phyloP scores from a whole-genome alignment of 306 rosid genomes.

The Styphnolobium japonicum region DNA sequence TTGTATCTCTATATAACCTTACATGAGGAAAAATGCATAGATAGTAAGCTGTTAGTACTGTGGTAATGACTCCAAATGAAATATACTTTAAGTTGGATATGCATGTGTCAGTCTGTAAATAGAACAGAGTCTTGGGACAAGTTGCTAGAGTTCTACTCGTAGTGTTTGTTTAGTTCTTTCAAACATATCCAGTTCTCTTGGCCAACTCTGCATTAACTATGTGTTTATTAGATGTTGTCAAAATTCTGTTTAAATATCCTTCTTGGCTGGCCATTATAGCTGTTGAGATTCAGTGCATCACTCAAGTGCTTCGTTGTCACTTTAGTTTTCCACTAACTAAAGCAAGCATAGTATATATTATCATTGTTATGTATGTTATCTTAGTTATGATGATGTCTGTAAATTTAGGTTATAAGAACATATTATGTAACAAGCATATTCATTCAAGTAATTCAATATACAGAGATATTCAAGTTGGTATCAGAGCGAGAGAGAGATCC shows the following conservation, averaged over 20 bases:
- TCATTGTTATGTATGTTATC: too few species aligned
- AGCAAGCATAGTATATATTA: too few species aligned
- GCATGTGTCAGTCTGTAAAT: neutral
- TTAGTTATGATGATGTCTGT: too few species aligned
- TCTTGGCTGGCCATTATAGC: constrained; percentile 2
- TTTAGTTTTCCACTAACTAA: too few species aligned
- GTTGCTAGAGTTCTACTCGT: neutral
- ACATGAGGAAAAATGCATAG: neutral
- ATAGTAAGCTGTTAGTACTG: neutral
- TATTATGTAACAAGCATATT: too few species aligned
- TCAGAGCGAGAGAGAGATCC: too few species aligned
- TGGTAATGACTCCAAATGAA: neutral
- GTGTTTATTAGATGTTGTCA: neutral
- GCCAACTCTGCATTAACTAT: neutral
- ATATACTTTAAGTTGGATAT: neutral
- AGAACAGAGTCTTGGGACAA: neutral
- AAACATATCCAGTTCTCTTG: neutral
- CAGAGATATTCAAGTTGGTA: too few species aligned
- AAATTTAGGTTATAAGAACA: too few species aligned
- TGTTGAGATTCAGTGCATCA: too few species aligned
- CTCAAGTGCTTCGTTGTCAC: too few species aligned
- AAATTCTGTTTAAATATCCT: neutral
- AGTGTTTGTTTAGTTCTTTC: neutral
- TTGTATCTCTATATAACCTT: neutral
- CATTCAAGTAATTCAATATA: too few species aligned